phyloP scores from a whole-genome alignment of 2,329 filamentous ascomycete species.

The Arthrinium puccinioides region DNA sequence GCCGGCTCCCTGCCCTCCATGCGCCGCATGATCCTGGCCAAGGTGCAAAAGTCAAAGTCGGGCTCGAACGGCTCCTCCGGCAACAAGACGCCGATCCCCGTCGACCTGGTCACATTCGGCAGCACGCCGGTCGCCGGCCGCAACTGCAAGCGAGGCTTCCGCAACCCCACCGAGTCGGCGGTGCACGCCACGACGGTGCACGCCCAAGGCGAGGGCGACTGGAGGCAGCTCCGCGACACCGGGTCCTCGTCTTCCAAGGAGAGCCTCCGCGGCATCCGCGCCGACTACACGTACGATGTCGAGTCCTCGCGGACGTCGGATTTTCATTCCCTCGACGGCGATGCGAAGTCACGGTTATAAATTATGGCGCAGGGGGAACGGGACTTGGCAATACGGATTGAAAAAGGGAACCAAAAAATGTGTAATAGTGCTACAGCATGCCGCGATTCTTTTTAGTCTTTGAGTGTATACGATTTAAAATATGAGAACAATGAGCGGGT shows the following conservation, averaged over 20 bases:
- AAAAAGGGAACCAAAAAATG: background rate
- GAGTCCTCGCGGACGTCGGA: slow-evolving; percentile 5
- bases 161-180: slow-evolving; percentile 3
- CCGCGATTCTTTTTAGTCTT: too few species aligned
- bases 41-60: slow-evolving; percentile 2
- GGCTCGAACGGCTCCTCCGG: background rate
- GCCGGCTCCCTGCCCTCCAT: slow-evolving; percentile 9
- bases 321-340: background rate
- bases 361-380: background rate
- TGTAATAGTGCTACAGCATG: too few species aligned
- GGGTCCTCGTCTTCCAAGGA: slow-evolving; percentile 1
- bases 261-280: slow-evolving; percentile 4
- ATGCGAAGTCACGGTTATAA: background rate
- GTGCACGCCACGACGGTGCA: slow-evolving; percentile 1
- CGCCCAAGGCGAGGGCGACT: slow-evolving; percentile 3
- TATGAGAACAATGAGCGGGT: too few species aligned
- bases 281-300: slow-evolving; percentile 9
- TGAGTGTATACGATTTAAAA: too few species aligned
- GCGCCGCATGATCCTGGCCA: slow-evolving; percentile 7
- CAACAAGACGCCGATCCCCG: background rate
- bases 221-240: background rate
- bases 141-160: slow-evolving; percentile 1
- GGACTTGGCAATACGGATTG: background rate
- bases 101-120: background rate
- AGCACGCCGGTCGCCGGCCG: slow-evolving; percentile 1